phyloP scores from a whole-genome alignment of 176 grass and related monocot species.

The Elymus sibiricus region DNA sequence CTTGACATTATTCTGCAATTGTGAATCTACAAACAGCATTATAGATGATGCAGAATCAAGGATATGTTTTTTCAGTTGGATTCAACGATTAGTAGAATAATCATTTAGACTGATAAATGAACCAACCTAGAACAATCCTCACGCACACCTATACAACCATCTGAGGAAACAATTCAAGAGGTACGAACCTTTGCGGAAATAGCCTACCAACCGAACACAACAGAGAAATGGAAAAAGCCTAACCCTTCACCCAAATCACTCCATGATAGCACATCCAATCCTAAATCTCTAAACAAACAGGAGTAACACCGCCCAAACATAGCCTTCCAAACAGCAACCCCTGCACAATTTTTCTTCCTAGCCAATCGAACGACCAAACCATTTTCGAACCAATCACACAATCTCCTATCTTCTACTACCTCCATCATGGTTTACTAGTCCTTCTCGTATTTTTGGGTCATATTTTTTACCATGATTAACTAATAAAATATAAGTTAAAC shows the following conservation, averaged over 20 bases:
- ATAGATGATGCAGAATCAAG: background rate
- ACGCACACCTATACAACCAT: too few species aligned
- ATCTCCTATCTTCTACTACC: conserved; percentile 1
- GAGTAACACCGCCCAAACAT: background rate
- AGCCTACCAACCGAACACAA: background rate
- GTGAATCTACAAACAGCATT: background rate
- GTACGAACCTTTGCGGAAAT: background rate
- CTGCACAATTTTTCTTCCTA: background rate
- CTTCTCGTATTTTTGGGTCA: too few species aligned
- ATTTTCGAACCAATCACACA: background rate
- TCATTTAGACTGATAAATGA: too few species aligned
- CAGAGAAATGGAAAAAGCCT: background rate
- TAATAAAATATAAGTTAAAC: too few species aligned
- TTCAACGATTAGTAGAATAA: too few species aligned
- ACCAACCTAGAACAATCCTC: too few species aligned
- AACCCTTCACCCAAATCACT: background rate
- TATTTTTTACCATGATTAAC: too few species aligned
- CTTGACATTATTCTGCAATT: background rate
- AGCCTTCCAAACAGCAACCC: background rate
- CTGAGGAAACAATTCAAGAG: too few species aligned
- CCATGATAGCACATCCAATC: background rate
- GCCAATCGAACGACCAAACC: conserved; percentile 1
- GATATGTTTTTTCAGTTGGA: background rate
- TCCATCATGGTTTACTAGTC: background rate
- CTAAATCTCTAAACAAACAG: background rate